Percentiles rank a stretch among this genome's conserved stretches.
Conservation (phyloP, 1,284 basidiomycete species). For the Cryptococcus hybrid region DNA sequence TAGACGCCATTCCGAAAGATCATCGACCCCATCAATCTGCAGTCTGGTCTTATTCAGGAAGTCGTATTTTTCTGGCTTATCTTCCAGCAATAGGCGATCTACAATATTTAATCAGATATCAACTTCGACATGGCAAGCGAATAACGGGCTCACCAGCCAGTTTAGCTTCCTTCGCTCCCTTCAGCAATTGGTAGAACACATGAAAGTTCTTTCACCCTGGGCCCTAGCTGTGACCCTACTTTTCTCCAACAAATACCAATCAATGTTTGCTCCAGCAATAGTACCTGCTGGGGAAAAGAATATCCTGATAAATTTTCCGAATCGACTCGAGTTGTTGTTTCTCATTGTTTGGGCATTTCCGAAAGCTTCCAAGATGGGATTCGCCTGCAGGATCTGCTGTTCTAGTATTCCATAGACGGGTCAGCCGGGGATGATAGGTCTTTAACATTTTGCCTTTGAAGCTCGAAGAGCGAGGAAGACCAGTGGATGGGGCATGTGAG, state of each 20-base stretch:
- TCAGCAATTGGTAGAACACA: conserved; percentile 89
- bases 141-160: conserved; percentile 59
- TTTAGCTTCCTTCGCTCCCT: conserved; percentile 61
- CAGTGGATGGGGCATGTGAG: conserved; percentile 31
- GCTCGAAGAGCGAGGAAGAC: conserved; percentile 45
- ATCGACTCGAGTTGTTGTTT: conserved; percentile 99
- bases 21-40: conserved; percentile 94
- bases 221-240: conserved; percentile 88
- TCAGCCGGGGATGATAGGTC: conserved; percentile 48
- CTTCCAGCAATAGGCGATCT: conserved; percentile 76
- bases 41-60: conserved; percentile 87
- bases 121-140: background rate
- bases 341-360: conserved; percentile 98
- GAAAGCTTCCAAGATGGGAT: conserved; percentile 96
- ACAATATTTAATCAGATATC: background rate
- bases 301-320: conserved; percentile 93
- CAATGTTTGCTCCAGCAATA: conserved; percentile 97
- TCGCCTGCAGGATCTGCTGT: conserved; percentile 95
- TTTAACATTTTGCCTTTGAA: conserved; percentile 46
- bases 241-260: conserved; percentile 99
- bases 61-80: conserved; percentile 77
- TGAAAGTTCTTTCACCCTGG: conserved; percentile 90
- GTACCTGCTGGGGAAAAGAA: conserved; percentile 91
- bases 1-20: conserved; percentile 79
- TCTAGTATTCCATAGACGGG: conserved; percentile 80